A percentile compares a stretch with the other conserved stretches of the same genome.
These are phyloP conservation scores for Botryosphaeria dothidea DNA, from an alignment of 2,329 filamentous ascomycete species.

Conservation along the genomic window DNA sequence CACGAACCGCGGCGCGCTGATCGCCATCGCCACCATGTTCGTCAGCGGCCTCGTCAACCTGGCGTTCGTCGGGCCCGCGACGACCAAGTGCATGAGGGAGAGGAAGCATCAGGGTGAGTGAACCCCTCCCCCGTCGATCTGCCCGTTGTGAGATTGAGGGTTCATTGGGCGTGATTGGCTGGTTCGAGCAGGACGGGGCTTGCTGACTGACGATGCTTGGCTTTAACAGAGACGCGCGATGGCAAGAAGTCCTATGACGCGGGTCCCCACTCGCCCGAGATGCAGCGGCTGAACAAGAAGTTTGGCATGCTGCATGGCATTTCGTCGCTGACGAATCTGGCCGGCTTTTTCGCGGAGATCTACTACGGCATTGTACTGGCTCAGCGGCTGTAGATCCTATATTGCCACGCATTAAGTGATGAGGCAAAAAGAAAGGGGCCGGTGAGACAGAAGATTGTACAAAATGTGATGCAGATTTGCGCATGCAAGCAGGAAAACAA, in stretches of 20 bases:
- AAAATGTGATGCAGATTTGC: neutral
- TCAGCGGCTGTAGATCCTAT: slow-evolving; percentile 50
- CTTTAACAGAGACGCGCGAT: slow-evolving; percentile 65
- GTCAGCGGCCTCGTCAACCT: slow-evolving; percentile 72
- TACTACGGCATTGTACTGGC: slow-evolving; percentile 78
- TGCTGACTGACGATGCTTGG: neutral
- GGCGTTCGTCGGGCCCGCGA: slow-evolving; percentile 71
- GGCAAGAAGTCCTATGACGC: slow-evolving; percentile 84
- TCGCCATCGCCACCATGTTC: slow-evolving; percentile 70
- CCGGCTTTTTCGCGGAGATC: slow-evolving; percentile 67
- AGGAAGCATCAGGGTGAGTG: slow-evolving; percentile 65
- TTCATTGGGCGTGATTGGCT: slow-evolving; percentile 45
- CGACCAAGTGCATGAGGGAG: slow-evolving; percentile 71
- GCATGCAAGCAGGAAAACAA: neutral
- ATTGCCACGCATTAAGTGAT: neutral
- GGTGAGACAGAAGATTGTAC: neutral
- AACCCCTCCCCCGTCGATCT: neutral
- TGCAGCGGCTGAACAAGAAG: slow-evolving; percentile 55
- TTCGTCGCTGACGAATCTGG: slow-evolving; percentile 77
- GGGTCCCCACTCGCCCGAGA: slow-evolving; percentile 79
- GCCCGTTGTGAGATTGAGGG: slow-evolving; percentile 31
- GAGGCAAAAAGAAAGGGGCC: neutral
- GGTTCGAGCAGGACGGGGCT: slow-evolving; percentile 24
- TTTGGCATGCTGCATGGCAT: slow-evolving; percentile 81
- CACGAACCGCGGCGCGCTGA: slow-evolving; percentile 28